Base-by-base conservation (phyloP, 2,329 filamentous ascomycete genomes). In the Phyllachora maydis region DNA sequence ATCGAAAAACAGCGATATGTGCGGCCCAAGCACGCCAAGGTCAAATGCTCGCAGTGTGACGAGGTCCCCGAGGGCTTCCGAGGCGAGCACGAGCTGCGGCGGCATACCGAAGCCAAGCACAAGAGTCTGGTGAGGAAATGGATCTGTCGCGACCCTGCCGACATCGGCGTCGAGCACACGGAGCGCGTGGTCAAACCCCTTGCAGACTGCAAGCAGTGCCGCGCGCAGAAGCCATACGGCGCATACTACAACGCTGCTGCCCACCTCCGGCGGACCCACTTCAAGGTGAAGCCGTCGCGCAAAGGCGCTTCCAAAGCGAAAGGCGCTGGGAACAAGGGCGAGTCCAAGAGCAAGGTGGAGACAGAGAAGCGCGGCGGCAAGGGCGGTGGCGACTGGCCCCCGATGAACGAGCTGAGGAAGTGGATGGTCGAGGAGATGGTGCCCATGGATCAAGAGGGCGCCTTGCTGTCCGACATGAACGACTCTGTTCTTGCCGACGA, bases 221-320 rank as follows among this genome's bases (percentile, higher is more conserved):
- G 59, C 23, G 60, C 61, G 21, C 52, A 61, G 26, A 93, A 92
- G 54, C 62, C 65, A 28, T 95, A 95, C 36, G 76, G 76, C 4
- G 78, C 77, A 10, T 88, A 93, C 50, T 93, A 95, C 50, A 95
- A 95, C 38, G 85, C 83, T 1, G 82, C 82, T 0, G 85, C 82
- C 1, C 85, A 95, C 42, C 60, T 95, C 6, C 65, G 83, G 19
- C 70, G 85, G 23, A 74, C 75, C 1, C 85, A 95, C 43, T 95
- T 93, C 56, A 77, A 75, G 40, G 72, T 56, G 24, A 65, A 64
- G 45, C 41, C 50, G 2, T 40, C 49, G 6, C 52, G 60, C 21
- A 52, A 48, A 36, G 36, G 31, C 11, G 39, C 35, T 18, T 40
- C 41, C 18, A 40, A 28, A 14, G 40, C 31, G 29, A 50, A 42